Base-by-base conservation (phyloP, 306 rosid genomes). In the Citrullus amarus region DNA sequence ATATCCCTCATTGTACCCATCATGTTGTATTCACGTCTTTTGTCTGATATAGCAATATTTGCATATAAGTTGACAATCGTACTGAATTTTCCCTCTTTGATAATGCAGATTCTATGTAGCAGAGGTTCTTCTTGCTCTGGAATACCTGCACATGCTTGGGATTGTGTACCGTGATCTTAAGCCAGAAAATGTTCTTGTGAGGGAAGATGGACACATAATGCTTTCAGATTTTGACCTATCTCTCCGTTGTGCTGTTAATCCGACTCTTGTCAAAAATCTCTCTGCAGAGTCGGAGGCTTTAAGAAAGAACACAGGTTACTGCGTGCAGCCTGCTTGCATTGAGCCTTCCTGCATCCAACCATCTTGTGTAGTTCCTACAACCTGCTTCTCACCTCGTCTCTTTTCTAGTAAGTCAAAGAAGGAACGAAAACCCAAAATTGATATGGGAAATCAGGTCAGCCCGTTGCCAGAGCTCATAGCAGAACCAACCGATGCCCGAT, bases 261-360 rank as follows among this genome's bases (percentile, higher is more conserved):
- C 98, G 22, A 94, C 98, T 59, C 96, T 94, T 0, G 96, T 94
- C 36, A 92, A 90, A 83, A 78, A 84, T 28, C 48, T 97, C 13
- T 80, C 87, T 71, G 84, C 50, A 54, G 98, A 92, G 69, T 86
- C 92, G 3, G 97, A 90, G 62, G 91, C 94, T 67, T 80, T 88
- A 70, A 87, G 91, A 77, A 92, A 85, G 82, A 94, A 94, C 78
- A 57, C 95, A 6, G 91, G 54, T 60, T 94, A 90, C 53, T 94
- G 98, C 79, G 96, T 85, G 79, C 98, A 94, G 87, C 97, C 98
- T 25, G 93, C 96, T 66, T 94, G 98, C 84, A 92, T 92, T 70
- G 97, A 92, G 80, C 97, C 98, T 77, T 94, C 98, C 77, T 94
- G 98, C 84, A 94, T 94, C 88, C 97, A 92, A 75, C 98, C 98